A percentile compares a stretch with the other conserved stretches of the same genome.
Evolutionary conservation across 2,329 filamentous ascomycete genomes (phyloP).

Genomic region (Colletotrichum truncatum): DNA sequence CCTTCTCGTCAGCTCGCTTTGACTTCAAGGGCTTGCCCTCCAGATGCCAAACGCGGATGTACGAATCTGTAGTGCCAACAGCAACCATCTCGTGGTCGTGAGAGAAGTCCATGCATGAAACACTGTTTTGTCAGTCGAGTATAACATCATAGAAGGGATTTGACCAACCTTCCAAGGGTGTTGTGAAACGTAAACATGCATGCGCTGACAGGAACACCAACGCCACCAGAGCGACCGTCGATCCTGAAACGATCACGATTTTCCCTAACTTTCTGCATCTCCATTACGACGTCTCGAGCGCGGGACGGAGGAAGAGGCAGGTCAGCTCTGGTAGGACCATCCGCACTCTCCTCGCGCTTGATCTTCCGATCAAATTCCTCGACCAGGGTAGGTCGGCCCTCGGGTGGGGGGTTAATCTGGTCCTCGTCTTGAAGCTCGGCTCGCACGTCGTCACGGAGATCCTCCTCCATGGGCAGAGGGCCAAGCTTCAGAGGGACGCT

Average conservation of each 20-base stretch:
- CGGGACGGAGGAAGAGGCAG: constrained; percentile 89
- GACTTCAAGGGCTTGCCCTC: constrained; percentile 84
- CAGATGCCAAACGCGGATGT: constrained; percentile 93
- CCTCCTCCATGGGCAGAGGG: constrained; percentile 82
- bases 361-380: constrained; percentile 89
- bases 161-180: constrained; percentile 81
- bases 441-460: constrained; percentile 85
- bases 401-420: constrained; percentile 73
- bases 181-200: constrained; percentile 99
- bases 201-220: constrained; percentile 84
- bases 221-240: constrained; percentile 82
- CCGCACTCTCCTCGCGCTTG: constrained; percentile 89
- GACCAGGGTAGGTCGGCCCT: constrained; percentile 77
- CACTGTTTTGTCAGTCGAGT: constrained; percentile 55
- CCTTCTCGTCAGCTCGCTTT: constrained; percentile 66
- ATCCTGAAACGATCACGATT: constrained; percentile 92
- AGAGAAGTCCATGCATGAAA: constrained; percentile 96
- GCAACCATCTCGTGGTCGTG: constrained; percentile 89
- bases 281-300: constrained; percentile 89
- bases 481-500: constrained; percentile 76
- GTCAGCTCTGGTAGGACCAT: constrained; percentile 80
- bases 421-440: constrained; percentile 90
- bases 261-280: constrained; percentile 93
- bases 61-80: constrained; percentile 90
- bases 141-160: not conserved